phyloP scores from a whole-genome alignment of 257 asterid genomes.

The Nyctanthes arbortristis region DNA sequence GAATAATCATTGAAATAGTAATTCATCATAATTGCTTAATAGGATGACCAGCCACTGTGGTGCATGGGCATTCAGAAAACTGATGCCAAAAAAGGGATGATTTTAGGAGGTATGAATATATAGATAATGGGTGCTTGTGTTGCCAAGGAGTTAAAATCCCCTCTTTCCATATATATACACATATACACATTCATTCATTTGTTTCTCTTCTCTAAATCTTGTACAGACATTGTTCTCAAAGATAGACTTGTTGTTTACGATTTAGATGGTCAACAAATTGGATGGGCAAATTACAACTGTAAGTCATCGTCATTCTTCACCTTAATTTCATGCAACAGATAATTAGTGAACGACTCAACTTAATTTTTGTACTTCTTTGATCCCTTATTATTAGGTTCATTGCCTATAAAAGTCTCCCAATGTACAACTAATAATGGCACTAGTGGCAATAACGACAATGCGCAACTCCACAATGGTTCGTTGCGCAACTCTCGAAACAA shows the following conservation, averaged over 20 bases:
- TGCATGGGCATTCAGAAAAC: constrained; percentile 91
- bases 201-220: constrained; percentile 4
- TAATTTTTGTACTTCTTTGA: too few species aligned
- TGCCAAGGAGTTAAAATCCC: too few species aligned
- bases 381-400: too few species aligned
- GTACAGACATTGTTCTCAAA: constrained; percentile 81
- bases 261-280: constrained; percentile 72
- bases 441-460: constrained; percentile 70
- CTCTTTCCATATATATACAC: too few species aligned
- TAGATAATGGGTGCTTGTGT: too few species aligned
- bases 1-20: background rate
- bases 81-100: constrained; percentile 72
- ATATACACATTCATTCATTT: background rate
- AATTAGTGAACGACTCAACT: too few species aligned
- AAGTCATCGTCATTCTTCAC: constrained; percentile 48
- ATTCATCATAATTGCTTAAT: constrained; percentile 13
- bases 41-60: constrained; percentile 94
- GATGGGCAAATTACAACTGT: constrained; percentile 97
- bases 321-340: too few species aligned
- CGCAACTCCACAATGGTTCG: constrained; percentile 45
- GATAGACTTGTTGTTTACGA: constrained; percentile 91
- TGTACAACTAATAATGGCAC: constrained; percentile 51
- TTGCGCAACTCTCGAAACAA: background rate
- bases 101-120: constrained; percentile 79
- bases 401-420: constrained; percentile 72